Evolutionary conservation across 2,329 filamentous ascomycete species (phyloP).

Genomic region (Monilinia polystroma): DNA sequence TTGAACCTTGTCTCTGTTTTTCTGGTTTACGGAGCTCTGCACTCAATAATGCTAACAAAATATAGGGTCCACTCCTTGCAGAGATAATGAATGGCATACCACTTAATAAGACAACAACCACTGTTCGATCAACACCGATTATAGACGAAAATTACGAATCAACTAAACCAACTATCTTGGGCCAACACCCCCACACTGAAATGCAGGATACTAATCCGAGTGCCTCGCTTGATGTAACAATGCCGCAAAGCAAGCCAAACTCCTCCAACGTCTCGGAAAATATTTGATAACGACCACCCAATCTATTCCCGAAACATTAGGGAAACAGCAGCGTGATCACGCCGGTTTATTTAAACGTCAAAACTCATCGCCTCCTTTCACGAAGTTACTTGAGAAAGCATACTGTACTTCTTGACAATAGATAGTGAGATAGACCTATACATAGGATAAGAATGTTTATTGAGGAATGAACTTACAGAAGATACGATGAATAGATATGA

Average conservation of each 20-base stretch:
- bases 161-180: neutral
- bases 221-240: neutral
- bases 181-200: neutral
- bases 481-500: neutral
- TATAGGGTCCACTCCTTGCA: neutral
- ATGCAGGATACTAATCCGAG: neutral
- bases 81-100: constrained; percentile 2
- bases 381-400: neutral
- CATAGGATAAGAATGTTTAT: neutral
- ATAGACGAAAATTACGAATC: neutral
- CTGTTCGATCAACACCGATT: constrained; percentile 3
- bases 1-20: neutral
- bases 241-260: constrained; percentile 19
- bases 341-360: neutral
- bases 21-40: neutral
- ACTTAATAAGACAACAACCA: neutral
- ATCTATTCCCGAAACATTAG: neutral
- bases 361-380: neutral
- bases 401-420: neutral
- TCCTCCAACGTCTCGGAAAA: neutral
- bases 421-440: neutral
- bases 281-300: neutral
- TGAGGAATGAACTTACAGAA: neutral
- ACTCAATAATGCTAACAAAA: neutral
- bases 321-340: neutral